Evolutionary conservation across 768 basidiomycete species (phyloP).

Genomic region (Termitomyces titanicus): DNA sequence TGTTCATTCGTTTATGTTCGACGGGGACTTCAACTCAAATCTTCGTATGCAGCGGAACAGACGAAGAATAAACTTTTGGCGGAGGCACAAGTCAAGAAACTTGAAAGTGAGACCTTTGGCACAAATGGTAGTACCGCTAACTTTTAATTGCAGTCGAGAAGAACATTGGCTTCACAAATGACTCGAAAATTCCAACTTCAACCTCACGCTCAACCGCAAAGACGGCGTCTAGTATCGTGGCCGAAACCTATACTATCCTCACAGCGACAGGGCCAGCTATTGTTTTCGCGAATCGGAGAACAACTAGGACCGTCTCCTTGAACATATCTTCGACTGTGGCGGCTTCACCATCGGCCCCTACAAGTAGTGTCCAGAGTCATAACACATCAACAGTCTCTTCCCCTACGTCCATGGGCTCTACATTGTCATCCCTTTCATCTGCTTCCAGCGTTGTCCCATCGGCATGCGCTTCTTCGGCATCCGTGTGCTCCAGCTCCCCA

Average conservation of each 20-base stretch:
- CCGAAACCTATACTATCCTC: constrained; percentile 10
- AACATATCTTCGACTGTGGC: constrained; percentile 1
- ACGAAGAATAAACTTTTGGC: not conserved
- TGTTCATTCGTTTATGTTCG: not conserved
- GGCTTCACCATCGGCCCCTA: not conserved
- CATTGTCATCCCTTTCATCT: not conserved
- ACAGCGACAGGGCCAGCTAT: constrained; percentile 10
- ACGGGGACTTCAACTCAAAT: not conserved
- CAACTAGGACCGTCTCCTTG: constrained; percentile 7
- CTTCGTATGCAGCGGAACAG: not conserved
- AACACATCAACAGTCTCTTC: not conserved
- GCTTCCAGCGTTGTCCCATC: not conserved
- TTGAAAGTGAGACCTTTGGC: constrained; percentile 3
- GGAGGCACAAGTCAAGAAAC: constrained; percentile 6
- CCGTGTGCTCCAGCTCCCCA: not conserved
- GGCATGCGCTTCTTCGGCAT: not conserved
- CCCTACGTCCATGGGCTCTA: not conserved
- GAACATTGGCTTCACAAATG: constrained; percentile 4
- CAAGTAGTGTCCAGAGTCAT: not conserved
- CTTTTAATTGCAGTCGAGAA: constrained; percentile 3
- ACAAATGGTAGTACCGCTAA: not conserved
- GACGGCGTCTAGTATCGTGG: not conserved
- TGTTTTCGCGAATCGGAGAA: constrained; percentile 8
- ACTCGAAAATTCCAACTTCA: not conserved
- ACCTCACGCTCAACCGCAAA: not conserved